A percentile compares a stretch with the other conserved stretches of the same genome.
These are phyloP conservation scores for Rhododendron kiyosumense DNA, from an alignment of 148 eudicot species.

Conservation along the genomic window DNA sequence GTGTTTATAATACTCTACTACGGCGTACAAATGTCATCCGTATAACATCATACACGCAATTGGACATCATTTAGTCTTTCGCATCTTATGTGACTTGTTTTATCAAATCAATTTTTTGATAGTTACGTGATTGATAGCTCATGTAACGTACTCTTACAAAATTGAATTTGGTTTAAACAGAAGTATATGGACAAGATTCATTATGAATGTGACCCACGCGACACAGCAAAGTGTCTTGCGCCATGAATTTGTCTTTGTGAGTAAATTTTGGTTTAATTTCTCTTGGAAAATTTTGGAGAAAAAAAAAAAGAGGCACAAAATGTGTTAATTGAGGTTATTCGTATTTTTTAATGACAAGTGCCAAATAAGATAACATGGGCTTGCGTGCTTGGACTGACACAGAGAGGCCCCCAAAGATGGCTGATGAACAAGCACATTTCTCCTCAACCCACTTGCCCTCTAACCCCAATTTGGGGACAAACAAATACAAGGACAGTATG, in stretches of 20 bases:
- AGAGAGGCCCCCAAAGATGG: conserved; percentile 36
- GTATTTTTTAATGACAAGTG: conserved; percentile 16
- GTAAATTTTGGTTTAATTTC: neutral
- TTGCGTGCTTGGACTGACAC: conserved; percentile 45
- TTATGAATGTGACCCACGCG: no score
- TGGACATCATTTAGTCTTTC: no score
- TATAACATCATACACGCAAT: no score
- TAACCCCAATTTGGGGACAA: conserved; percentile 36
- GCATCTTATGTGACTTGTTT: no score
- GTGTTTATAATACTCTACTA: no score
- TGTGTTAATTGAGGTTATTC: neutral
- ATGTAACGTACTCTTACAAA: no score
- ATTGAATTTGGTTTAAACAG: no score
- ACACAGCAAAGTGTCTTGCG: no score
- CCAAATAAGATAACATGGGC: conserved; percentile 40
- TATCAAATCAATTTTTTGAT: no score
- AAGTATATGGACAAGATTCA: no score
- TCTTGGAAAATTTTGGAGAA: neutral
- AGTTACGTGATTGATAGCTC: no score
- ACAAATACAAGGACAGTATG: conserved; percentile 21
- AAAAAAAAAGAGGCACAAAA: neutral
- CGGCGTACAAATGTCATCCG: no score
- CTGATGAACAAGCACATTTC: conserved; percentile 30
- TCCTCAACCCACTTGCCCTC: conserved; percentile 51
- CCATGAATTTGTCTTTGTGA: neutral